Conservation (phyloP, 441 rosid species). For the Adansonia gregorii region DNA sequence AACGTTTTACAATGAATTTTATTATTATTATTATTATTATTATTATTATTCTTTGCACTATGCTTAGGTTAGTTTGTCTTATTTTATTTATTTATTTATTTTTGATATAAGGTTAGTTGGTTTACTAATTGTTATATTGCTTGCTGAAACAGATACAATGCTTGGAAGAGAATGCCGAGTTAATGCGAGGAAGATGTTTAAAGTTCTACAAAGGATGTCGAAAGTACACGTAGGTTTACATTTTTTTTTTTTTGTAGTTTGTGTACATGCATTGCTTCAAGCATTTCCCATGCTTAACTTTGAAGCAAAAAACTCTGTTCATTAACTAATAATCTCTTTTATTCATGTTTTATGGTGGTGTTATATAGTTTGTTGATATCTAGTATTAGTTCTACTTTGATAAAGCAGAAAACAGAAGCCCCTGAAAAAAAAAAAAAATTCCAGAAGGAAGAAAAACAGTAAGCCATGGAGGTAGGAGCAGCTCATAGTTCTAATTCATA, state of each 20-base stretch:
- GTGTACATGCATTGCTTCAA: not conserved
- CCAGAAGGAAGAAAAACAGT: not conserved
- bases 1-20: not conserved
- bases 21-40: not conserved
- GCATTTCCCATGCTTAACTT: too few relatives aligned
- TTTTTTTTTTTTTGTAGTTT: conserved; percentile 7
- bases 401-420: not conserved
- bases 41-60: not conserved
- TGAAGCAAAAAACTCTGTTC: not conserved
- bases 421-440: not conserved
- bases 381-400: not conserved
- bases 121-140: conserved; percentile 8
- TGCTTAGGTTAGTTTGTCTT: not conserved
- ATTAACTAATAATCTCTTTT: not conserved
- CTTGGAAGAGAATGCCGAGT: conserved; percentile 90
- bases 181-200: conserved; percentile 81
- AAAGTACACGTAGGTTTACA: conserved; percentile 81
- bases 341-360: not conserved
- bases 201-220: conserved; percentile 97
- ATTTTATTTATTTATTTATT: too few relatives aligned
- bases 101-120: not conserved
- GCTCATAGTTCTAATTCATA: not conserved
- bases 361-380: not conserved
- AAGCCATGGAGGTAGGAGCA: not conserved
- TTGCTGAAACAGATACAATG: conserved; percentile 74